Evolutionary conservation across 2,329 filamentous ascomycete genomes (phyloP), one percentile per base, ranked within the genome.

Genomic region (Colletotrichum agaves): DNA sequence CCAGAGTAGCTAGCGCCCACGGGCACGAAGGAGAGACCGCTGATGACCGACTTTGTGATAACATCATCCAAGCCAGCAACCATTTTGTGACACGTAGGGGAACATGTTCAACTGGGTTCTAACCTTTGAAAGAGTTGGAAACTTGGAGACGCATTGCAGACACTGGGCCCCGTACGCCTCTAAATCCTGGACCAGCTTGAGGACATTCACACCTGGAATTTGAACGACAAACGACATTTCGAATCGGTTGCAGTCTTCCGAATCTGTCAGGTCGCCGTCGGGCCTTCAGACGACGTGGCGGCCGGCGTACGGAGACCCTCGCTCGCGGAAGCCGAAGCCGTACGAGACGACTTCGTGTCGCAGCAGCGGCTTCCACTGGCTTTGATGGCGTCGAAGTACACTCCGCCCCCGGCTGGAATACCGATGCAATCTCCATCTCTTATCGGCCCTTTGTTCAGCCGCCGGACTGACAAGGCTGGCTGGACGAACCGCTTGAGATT

Each of bases 401-500:
- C 31, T 52, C 49, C 0, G 49, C 49, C 0, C 19, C 35, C 35
- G 49, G 27, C 4, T 53, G 49, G 49, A 53, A 53, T 53, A 3
- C 49, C 49, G 5, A 53, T 53, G 31, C 31, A 53, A 12, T 53
- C 37, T 31, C 49, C 21, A 4, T 53, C 49, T n/a, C n/a, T n/a
- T n/a, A n/a, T n/a, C n/a, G n/a, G 3, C n/a, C 49, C 15, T n/a
- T n/a, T 15, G 13, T 15, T 53, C 31, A 53, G 37, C 11, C 31
- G 17, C n/a, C 15, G 31, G 13, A 53, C 10, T 17, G 49, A 53
- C 31, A 53, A 37, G 49, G 31, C n/a, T 53, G 76, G 13, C 75
- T 87, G 3, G 80, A 85, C n/a, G 61, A 88, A 87, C 63, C 76
- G 87, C 1, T 83, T 82, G n/a, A 80, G 85, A 11, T 53, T 53